Evolutionary conservation across 1,139 yeast genomes (phyloP).

Genomic region (Hyphopichia wangnamkhiaoensis): DNA sequence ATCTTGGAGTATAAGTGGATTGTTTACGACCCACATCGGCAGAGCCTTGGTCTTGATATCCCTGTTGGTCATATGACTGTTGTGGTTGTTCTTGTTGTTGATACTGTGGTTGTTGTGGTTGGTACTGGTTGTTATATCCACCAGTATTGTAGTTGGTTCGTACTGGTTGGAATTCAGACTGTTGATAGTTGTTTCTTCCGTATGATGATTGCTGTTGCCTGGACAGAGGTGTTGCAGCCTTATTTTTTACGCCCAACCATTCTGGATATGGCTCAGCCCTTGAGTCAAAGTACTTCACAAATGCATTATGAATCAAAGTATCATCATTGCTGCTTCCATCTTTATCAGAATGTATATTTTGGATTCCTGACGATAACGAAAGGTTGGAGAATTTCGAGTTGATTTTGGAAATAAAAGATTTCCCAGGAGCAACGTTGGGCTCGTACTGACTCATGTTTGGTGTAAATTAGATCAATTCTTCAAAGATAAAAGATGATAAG

Average conservation of each 20-base stretch:
- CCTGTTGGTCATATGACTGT: slow-evolving; percentile 9
- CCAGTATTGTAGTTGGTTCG: slow-evolving; percentile 7
- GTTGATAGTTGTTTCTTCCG: slow-evolving; percentile 3
- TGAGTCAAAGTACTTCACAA: slow-evolving; percentile 40
- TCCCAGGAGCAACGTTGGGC: slow-evolving; percentile 6
- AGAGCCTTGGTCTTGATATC: slow-evolving; percentile 4
- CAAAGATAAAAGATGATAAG: no score
- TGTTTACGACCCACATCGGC: slow-evolving; percentile 8
- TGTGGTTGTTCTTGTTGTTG: slow-evolving; percentile 12
- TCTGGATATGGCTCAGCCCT: slow-evolving; percentile 42
- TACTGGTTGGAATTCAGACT: slow-evolving; percentile 28
- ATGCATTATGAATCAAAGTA: slow-evolving; percentile 48
- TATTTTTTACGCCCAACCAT: slow-evolving; percentile 41
- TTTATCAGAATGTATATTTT: slow-evolving; percentile 28
- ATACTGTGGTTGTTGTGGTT: slow-evolving; percentile 11
- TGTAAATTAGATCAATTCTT: neutral
- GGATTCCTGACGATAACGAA: slow-evolving; percentile 25
- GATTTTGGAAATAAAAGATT: slow-evolving; percentile 35
- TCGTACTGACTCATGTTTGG: slow-evolving; percentile 4
- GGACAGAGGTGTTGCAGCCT: neutral
- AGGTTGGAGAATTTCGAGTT: slow-evolving; percentile 37
- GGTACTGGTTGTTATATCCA: slow-evolving; percentile 7
- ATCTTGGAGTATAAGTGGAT: slow-evolving; percentile 29
- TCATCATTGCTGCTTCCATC: slow-evolving; percentile 43
- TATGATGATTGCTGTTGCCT: slow-evolving; percentile 8